Percentiles rank a stretch among this genome's conserved stretches.
Conservation (phyloP, 2,329 filamentous ascomycete genomes). For the Fusarium avenaceum region DNA sequence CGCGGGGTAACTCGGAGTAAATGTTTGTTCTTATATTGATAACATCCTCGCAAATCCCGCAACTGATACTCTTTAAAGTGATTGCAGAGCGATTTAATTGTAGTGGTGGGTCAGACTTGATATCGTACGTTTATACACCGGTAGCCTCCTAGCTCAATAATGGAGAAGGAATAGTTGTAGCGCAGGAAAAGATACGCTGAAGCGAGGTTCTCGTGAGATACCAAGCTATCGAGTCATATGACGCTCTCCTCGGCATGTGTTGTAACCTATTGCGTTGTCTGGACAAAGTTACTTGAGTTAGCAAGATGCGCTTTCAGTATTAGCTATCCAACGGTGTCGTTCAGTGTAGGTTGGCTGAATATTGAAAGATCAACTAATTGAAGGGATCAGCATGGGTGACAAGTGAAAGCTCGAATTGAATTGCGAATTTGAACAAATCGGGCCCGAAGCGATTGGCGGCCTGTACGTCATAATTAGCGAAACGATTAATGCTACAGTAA, state of each 20-base stretch:
- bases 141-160: neutral
- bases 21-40: constrained; percentile 10
- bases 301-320: neutral
- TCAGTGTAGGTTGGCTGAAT: constrained; percentile 6
- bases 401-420: constrained; percentile 1
- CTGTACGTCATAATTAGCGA: constrained; percentile 26
- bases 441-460: neutral
- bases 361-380: constrained; percentile 9
- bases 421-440: neutral
- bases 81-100: constrained; percentile 1
- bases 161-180: neutral
- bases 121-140: constrained; percentile 4
- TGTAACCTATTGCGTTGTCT: neutral
- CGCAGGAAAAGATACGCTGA: neutral
- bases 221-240: neutral
- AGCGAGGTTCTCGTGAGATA: constrained; percentile 19
- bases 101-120: constrained; percentile 5
- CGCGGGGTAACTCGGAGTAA: constrained; percentile 3
- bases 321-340: constrained; percentile 14
- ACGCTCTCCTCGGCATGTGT: neutral
- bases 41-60: constrained; percentile 3
- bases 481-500: neutral
- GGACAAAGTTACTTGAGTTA: neutral
- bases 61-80: neutral
- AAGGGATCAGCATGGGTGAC: constrained; percentile 23